Base-by-base conservation (phyloP, 139 green algal species). In the Coccomyxa sp. region DNA sequence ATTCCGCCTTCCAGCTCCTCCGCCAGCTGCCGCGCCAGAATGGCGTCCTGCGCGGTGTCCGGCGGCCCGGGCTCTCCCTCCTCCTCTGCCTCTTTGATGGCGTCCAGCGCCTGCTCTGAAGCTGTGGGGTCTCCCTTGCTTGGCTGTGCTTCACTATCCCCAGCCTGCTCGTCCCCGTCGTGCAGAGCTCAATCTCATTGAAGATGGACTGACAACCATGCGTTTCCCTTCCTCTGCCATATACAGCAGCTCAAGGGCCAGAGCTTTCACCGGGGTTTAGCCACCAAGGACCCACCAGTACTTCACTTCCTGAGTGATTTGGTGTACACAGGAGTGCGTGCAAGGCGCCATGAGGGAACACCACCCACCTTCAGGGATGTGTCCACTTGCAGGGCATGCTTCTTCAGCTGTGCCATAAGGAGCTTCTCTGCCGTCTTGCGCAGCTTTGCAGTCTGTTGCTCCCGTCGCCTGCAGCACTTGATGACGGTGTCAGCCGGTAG, bases 391-490 rank as follows among this genome's bases (percentile, higher is more conserved):
- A 87, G 50, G 1, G 79, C 82, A 35, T 82, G 76, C 81, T 86
- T 78, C 81, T 96, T 96, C 29, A 99, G 87, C 84, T 95, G 89
- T 70, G 91, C 93, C 24, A 98, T 54, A 16, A 99, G 90, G 38
- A 99, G 86, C 90, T 96, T 97, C 83, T 99, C 96, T 2, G 97
- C 96, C 9, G 92, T 92, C 68, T 90, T 88, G 24, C 87, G 84
- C 50, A 97, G 77, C 73, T 85, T 83, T 8, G 80, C 83, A 38
- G 87, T 77, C 84, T 98, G 93, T 70, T 88, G 79, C 73, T 98
- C 94, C 0, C 92, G 80, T 68, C 91, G 90, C 69, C 91, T 89
- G 68, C 50, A 58, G 16, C 14, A 36, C 29, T 54, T n/a, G 8
- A 3, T 5, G 7, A 35, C 0, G 0, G 18, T 40, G 24, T 79